A percentile compares a stretch with the other conserved stretches of the same genome.
These are phyloP conservation scores for Yueomyces sp. DNA, from an alignment of 1,139 yeast species.

Conservation along the genomic window DNA sequence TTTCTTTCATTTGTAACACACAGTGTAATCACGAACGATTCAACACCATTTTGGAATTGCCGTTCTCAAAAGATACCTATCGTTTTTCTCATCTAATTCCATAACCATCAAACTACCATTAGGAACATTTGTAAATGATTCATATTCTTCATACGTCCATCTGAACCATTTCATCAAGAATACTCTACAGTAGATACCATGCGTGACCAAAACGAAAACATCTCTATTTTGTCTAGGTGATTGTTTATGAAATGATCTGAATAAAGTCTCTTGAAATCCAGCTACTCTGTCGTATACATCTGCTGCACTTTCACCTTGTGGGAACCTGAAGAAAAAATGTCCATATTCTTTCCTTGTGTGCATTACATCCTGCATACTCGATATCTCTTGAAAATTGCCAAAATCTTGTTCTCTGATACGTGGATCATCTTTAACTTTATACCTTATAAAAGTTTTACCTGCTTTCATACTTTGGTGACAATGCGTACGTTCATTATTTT, in stretches of 20 bases:
- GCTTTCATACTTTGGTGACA: slow-evolving; percentile 1
- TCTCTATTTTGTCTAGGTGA: slow-evolving; percentile 16
- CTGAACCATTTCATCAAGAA: slow-evolving; percentile 88
- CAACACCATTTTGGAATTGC: slow-evolving; percentile 41
- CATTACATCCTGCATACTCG: slow-evolving; percentile 60
- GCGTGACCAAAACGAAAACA: slow-evolving; percentile 73
- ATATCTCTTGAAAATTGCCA: slow-evolving; percentile 66
- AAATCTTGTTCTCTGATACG: slow-evolving; percentile 89
- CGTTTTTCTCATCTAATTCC: slow-evolving; percentile 41
- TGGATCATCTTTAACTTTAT: slow-evolving; percentile 67
- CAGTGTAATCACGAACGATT: background rate
- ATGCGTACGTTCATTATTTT: slow-evolving; percentile 7
- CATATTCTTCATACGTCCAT: slow-evolving; percentile 86
- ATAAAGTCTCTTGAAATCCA: slow-evolving; percentile 75
- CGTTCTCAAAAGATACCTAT: slow-evolving; percentile 39
- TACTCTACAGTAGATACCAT: slow-evolving; percentile 89
- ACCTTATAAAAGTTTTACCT: slow-evolving; percentile 33
- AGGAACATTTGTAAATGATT: slow-evolving; percentile 65
- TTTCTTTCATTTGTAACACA: too few relatives aligned
- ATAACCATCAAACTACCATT: slow-evolving; percentile 74
- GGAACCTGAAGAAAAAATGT: slow-evolving; percentile 81
- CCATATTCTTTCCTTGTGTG: slow-evolving; percentile 74
- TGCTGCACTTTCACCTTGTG: slow-evolving; percentile 91
- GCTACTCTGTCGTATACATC: slow-evolving; percentile 88
- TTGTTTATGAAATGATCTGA: slow-evolving; percentile 53